A percentile compares a stretch with the other conserved stretches of the same genome.
Conservation (phyloP, 208 protist genomes). For the Hexamita inflata region DNA sequence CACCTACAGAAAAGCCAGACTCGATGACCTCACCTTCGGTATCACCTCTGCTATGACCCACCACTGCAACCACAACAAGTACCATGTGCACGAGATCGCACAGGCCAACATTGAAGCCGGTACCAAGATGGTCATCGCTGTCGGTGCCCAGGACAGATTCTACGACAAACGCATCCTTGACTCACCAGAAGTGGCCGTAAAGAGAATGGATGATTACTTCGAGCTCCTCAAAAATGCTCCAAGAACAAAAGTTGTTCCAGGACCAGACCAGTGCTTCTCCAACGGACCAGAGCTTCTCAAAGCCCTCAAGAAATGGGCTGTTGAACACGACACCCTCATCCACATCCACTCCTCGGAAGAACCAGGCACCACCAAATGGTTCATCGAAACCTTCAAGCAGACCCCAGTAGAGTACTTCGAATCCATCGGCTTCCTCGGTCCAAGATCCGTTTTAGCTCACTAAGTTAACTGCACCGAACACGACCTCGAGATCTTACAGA, state of each 20-base stretch:
- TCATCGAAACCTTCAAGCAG: too few species aligned
- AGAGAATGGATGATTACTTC: constrained; percentile 15
- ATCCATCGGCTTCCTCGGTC: constrained; percentile 23
- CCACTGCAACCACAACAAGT: constrained; percentile 42
- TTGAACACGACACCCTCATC: constrained; percentile 23
- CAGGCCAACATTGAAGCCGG: constrained; percentile 30
- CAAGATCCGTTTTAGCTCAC: constrained; percentile 32
- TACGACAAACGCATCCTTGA: constrained; percentile 36
- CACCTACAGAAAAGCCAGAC: constrained; percentile 31
- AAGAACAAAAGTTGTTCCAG: neutral
- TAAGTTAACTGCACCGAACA: constrained; percentile 33
- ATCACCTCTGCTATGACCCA: constrained; percentile 31
- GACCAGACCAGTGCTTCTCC: constrained; percentile 37
- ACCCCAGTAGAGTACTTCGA: constrained; percentile 36
- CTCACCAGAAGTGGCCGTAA: constrained; percentile 27
- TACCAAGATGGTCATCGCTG: constrained; percentile 35
- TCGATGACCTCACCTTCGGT: constrained; percentile 37
- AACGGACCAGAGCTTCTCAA: constrained; percentile 33
- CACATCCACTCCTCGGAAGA: constrained; percentile 41
- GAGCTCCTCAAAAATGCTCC: neutral
- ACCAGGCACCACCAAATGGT: constrained; percentile 35
- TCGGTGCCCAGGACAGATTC: constrained; percentile 36
- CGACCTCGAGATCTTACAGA: constrained; percentile 30
- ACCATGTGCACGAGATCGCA: constrained; percentile 27
- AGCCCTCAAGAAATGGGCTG: constrained; percentile 29